These are phyloP conservation scores for Wallacemonas sp. DNA, from an alignment of 208 protist species.

Conservation along the genomic window DNA sequence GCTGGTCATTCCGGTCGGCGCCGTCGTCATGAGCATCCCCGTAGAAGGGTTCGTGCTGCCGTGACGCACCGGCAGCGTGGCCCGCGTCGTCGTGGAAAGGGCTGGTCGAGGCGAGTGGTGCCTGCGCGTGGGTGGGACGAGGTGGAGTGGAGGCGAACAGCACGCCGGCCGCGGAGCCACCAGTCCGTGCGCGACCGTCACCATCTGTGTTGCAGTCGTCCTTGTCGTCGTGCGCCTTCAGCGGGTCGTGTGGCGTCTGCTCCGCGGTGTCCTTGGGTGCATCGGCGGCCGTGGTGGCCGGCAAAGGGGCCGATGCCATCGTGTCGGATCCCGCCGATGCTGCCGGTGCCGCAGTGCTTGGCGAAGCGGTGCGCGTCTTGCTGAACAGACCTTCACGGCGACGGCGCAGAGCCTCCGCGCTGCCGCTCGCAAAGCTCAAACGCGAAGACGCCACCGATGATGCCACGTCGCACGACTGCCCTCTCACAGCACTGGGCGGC, in stretches of 20 bases:
- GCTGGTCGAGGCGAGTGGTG: not conserved
- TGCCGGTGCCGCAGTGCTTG: slow-evolving; percentile 1
- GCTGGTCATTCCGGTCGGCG: slow-evolving; percentile 36
- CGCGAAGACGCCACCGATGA: slow-evolving; percentile 18
- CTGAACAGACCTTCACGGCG: slow-evolving; percentile 63
- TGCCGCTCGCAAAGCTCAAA: slow-evolving; percentile 36
- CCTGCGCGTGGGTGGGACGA: not conserved
- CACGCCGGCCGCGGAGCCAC: not conserved
- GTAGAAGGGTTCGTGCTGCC: slow-evolving; percentile 1
- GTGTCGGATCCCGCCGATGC: not conserved
- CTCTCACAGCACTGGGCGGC: too few relatives aligned
- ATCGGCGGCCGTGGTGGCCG: not conserved
- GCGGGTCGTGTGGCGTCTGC: not conserved
- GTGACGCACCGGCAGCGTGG: not conserved
- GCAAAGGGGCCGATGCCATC: not conserved
- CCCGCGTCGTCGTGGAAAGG: not conserved
- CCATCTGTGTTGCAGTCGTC: not conserved
- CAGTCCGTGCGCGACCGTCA: not conserved
- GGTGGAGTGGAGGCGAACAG: not conserved
- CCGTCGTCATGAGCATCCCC: not conserved
- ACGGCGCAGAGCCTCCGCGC: slow-evolving; percentile 40
- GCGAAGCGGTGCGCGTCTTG: not conserved
- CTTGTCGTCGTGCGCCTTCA: not conserved
- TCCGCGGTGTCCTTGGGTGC: not conserved
- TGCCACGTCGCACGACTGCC: not conserved